Evolutionary conservation across 2,329 filamentous ascomycete genomes (phyloP), one percentile per base, ranked within the genome.

Genomic region (Madurella mycetomatis): DNA sequence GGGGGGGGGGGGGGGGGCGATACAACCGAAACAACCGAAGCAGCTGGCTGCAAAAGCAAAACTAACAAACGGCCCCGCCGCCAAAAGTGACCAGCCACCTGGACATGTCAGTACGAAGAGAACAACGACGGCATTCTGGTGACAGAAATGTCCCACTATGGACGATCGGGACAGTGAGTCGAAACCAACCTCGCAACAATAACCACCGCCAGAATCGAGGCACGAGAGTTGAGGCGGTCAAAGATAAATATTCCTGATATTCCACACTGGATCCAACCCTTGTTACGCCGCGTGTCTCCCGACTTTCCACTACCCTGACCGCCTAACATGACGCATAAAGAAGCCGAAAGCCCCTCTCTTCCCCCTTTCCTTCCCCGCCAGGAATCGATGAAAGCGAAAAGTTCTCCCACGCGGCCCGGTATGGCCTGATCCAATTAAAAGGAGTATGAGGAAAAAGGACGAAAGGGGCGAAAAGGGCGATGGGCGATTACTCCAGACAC

Each of bases 191-290:
- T 25, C 25, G 25, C 16, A 46, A 32, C 17, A n/a, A 39, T 30
- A 25, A 16, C 15, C 17, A 43, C 45, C 32, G 41, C 16, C 41
- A 17, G 41, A 17, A 2, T 43, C 16, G 41, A 25, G n/a, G 19
- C 47, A 49, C 34, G 4, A n/a, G 31, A 8, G 18, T 41, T n/a
- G 37, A 50, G 31, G 40, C 47, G 16, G 11, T 30, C 15, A 37
- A 25, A 41, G 17, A 37, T 37, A 34, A 43, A 47, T 41, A 34
- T 41, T 19, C 40, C 43, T 43, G 32, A 39, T 51, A 51, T 47
- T 51, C 44, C 32, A 43, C 44, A 32, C n/a, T 25, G 32, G 34
- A 37, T 12, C 46, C 47, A 42, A 25, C 53, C 39, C 16, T 12
- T 9, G 30, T 32, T 32, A 48, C 32, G 32, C 46, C 45, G 31